Base-by-base conservation (phyloP, 257 asterid genomes). In the Leptodermis oblonga region DNA sequence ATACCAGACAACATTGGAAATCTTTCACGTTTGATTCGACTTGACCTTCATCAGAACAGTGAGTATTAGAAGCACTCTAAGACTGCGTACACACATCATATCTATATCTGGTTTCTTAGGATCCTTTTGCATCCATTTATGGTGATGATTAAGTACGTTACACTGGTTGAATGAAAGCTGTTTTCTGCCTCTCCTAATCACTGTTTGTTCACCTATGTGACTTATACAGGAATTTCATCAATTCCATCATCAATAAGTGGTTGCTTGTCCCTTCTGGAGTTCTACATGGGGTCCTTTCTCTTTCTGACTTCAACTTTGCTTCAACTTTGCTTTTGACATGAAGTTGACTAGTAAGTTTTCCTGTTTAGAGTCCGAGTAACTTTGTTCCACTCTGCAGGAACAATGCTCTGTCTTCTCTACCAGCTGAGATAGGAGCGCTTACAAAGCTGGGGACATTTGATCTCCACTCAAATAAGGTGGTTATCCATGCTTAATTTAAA, bases 391-490 rank as follows among this genome's bases (percentile, higher is more conserved):
- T 76, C 55, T 52, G 48, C 80, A 88, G 99, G 88, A 85, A 75
- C 77, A 93, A 93, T 82, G 80, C 82, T 22, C 76, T 93, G 70
- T 69, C 92, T 79, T 70, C 86, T 69, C 83, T 93, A 74, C 99
- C 99, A 14, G 73, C 80, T 60, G 97, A 89, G 83, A 85, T 93
- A 78, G 96, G 96, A 63, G 77, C 84, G 64, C 76, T 93, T 80
- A 80, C 89, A 61, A 78, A 84, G 78, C 81, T 90, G 76, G 96
- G 97, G 75, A 88, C 95, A 76, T 87, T 93, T 80, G 95, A 93
- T 85, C 90, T 93, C 82, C 99, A 91, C 76, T 90, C 97, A 74
- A 93, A 93, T 80, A 93, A 87, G 97, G 99, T 93, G 65, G 23
- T 41, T 76, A 14, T 59, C 56, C n/a, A 43, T 74, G 60, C 55